Evolutionary conservation across 345 rosid genomes (phyloP).

Genomic region (Noccaea caerulescens): DNA sequence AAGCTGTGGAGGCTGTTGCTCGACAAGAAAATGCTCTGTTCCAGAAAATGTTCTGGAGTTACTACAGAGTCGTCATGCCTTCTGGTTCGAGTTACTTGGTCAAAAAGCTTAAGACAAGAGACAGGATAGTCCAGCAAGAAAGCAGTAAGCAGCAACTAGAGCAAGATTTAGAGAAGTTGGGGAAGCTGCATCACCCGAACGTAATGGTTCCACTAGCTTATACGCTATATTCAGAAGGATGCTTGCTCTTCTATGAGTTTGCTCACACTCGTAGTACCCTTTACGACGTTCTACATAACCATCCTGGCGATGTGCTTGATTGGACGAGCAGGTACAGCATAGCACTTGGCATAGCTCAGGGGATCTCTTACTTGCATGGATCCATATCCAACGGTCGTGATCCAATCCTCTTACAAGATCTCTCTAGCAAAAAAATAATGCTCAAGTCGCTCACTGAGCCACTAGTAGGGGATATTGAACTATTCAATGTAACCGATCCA

Average conservation of each 20-base stretch:
- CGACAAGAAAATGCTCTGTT: conserved; percentile 52
- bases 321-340: conserved; percentile 89
- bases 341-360: conserved; percentile 87
- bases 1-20: conserved; percentile 66
- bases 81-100: conserved; percentile 70
- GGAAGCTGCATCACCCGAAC: conserved; percentile 77
- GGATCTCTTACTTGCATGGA: conserved; percentile 80
- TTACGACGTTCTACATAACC: conserved; percentile 62
- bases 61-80: conserved; percentile 75
- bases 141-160: conserved; percentile 64
- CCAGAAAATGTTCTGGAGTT: conserved; percentile 73
- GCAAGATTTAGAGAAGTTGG: conserved; percentile 66
- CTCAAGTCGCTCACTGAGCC: conserved; percentile 85
- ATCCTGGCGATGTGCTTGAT: conserved; percentile 53
- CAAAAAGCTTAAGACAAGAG: conserved; percentile 79
- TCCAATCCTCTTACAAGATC: conserved; percentile 77
- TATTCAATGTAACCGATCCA: conserved; percentile 81
- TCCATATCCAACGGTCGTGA: conserved; percentile 46
- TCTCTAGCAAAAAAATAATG: conserved; percentile 73
- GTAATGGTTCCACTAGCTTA: conserved; percentile 90
- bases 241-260: conserved; percentile 75
- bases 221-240: conserved; percentile 63
- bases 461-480: conserved; percentile 79
- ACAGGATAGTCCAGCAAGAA: conserved; percentile 74
- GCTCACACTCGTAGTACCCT: conserved; percentile 62